These are phyloP conservation scores for Arbutus unedo DNA, from an alignment of 148 eudicot genomes.

Conservation along the genomic window DNA sequence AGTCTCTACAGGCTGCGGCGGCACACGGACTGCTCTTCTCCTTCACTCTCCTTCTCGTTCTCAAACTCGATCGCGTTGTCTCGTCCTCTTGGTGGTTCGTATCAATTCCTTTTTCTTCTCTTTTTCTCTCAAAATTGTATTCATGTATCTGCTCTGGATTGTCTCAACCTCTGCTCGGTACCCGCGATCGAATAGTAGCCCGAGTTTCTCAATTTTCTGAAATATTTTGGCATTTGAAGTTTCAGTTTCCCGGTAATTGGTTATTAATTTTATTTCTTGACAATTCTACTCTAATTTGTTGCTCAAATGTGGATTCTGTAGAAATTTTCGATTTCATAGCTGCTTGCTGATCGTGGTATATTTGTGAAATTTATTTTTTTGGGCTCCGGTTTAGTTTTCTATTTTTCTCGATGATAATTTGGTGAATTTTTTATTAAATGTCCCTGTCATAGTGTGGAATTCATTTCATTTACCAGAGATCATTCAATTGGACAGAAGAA, in stretches of 20 bases:
- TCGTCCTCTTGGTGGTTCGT: conserved; percentile 45
- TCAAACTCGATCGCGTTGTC: conserved; percentile 32
- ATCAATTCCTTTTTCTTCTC: background rate
- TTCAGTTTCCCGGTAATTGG: background rate
- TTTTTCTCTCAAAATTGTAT: background rate
- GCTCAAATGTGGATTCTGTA: background rate
- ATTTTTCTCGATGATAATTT: background rate
- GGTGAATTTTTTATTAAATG: background rate
- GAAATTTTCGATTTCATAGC: background rate
- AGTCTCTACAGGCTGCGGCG: conserved; percentile 31
- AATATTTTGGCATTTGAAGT: background rate
- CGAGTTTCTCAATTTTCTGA: background rate
- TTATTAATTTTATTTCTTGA: background rate
- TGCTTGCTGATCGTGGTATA: background rate
- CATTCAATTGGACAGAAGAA: too few species aligned
- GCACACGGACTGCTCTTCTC: conserved; percentile 38
- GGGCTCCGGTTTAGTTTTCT: background rate
- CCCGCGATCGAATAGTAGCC: background rate
- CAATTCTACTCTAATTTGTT: background rate
- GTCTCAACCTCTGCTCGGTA: background rate
- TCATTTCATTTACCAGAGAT: too few species aligned
- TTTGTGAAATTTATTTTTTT: background rate
- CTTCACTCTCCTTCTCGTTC: conserved; percentile 39
- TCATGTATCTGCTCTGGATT: background rate
- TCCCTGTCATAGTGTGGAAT: background rate